Evolutionary conservation across 257 asterid species (phyloP).

Genomic region (Ocimum tenuiflorum): DNA sequence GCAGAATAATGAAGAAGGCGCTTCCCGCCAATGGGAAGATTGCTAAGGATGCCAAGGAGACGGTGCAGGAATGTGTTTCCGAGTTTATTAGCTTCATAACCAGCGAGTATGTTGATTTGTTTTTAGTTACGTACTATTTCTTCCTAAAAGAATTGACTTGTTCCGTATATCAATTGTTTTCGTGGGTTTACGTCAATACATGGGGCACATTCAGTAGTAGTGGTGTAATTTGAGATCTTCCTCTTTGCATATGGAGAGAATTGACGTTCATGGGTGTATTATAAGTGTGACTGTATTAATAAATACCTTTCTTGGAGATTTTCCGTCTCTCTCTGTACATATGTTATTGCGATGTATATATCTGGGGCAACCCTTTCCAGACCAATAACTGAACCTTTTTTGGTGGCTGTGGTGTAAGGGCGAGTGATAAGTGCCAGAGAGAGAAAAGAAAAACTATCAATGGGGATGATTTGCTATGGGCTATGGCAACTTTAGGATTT

Average conservation of each 20-base stretch:
- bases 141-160: background rate
- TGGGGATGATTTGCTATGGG: slow-evolving; percentile 88
- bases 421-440: slow-evolving; percentile 90
- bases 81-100: slow-evolving; percentile 84
- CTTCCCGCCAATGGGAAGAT: slow-evolving; percentile 74
- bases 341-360: background rate
- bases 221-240: no score
- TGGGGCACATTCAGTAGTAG: no score
- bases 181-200: background rate
- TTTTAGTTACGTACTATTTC: no score
- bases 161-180: background rate
- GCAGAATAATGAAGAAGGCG: slow-evolving; percentile 81
- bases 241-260: no score
- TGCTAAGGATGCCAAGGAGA: slow-evolving; percentile 82
- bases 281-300: no score
- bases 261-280: no score
- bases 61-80: slow-evolving; percentile 80
- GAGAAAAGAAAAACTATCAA: slow-evolving; percentile 85
- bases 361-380: background rate
- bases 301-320: no score
- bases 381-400: background rate
- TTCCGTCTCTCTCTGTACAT: no score
- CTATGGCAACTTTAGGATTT: slow-evolving; percentile 88
- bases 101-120: slow-evolving; percentile 56
- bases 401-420: slow-evolving; percentile 44